Evolutionary conservation across 192 early-diverging fungal genomes (phyloP).

Genomic region (Coemansia brasiliensis): DNA sequence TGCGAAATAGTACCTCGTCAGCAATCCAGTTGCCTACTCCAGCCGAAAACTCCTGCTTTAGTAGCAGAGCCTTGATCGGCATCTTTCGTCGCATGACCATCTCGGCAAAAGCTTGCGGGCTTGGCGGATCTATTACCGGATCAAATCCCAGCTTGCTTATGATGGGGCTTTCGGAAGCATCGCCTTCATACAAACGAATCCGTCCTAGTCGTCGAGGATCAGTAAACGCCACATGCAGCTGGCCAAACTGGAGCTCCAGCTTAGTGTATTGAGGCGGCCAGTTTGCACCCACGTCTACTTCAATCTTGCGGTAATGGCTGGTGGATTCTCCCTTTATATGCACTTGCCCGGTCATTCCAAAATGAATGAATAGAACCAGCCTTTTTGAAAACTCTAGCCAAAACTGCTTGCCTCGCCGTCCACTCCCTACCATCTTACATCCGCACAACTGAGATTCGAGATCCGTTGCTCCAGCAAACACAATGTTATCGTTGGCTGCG

Average conservation of each 20-base stretch:
- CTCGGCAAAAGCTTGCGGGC: constrained; percentile 48
- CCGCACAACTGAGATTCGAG: constrained; percentile 45
- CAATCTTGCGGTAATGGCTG: constrained; percentile 28
- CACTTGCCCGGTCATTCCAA: constrained; percentile 73
- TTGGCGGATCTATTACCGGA: constrained; percentile 62
- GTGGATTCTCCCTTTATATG: constrained; percentile 19
- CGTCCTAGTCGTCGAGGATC: constrained; percentile 71
- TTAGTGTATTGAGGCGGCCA: constrained; percentile 65
- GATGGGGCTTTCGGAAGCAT: constrained; percentile 51
- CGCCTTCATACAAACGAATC: constrained; percentile 59
- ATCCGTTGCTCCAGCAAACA: constrained; percentile 44
- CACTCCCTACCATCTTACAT: constrained; percentile 60
- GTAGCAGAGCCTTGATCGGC: constrained; percentile 73
- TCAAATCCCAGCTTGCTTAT: constrained; percentile 78
- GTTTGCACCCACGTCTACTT: constrained; percentile 14
- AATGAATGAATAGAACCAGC: constrained; percentile 58
- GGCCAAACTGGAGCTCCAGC: constrained; percentile 56
- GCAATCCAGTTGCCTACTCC: constrained; percentile 90
- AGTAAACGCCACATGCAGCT: constrained; percentile 52
- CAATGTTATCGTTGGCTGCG: constrained; percentile 54
- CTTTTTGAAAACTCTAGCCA: constrained; percentile 43
- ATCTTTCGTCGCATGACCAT: constrained; percentile 39
- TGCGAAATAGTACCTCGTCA: constrained; percentile 78
- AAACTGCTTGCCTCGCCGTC: constrained; percentile 78
- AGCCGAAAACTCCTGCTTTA: constrained; percentile 75